Base-by-base conservation (phyloP, 2,329 filamentous ascomycete genomes). In the Alternaria sp. region DNA sequence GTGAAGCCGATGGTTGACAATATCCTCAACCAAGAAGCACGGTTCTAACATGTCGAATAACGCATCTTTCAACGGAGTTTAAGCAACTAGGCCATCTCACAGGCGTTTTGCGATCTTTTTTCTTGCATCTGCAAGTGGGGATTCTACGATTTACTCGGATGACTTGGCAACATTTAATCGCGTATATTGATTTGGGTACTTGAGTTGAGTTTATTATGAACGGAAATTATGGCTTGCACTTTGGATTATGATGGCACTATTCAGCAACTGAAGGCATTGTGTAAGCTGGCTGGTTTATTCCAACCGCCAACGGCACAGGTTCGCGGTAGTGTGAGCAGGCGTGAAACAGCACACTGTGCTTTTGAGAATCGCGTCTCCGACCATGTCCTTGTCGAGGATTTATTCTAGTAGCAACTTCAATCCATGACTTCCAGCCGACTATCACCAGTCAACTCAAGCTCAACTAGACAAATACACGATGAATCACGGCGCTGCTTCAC, bases 1-100 rank as follows among this genome's bases (percentile, higher is more conserved):
- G 67, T 68, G 4, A 66, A 62, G 54, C 62, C 56, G n/a, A 54
- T 24, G 17, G 67, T 71, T 6, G 65, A 69, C 17, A 26, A 23
- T 1, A 60, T 65, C 13, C 33, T 70, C 21, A 59, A 62, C 4
- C 44, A 48, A 21, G 31, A 48, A 36, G 36, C 13, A 31, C 21
- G 31, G n/a, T 24, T 36, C 8, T 48, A 26, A 48, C 5, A 36
- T 7, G 3, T 7, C 6, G 0, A 13, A 26, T 0, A 3, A 4
- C 21, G 31, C 44, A 34, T 48, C 11, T 10, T 33, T 11, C 5
- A n/a, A 36, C 11, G 34, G 17, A 17, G 53, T 24, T 37, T 34
- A 45, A 40, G 33, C 23, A 53, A 56, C 29, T 21, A 52, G 26
- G 39, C 49, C 50, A 54, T 53, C 23, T 10, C 21, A 17, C 13